Evolutionary conservation across 805 yeast species (phyloP), one percentile per base, ranked within the genome.

Genomic region (Candida sanyiensis): DNA sequence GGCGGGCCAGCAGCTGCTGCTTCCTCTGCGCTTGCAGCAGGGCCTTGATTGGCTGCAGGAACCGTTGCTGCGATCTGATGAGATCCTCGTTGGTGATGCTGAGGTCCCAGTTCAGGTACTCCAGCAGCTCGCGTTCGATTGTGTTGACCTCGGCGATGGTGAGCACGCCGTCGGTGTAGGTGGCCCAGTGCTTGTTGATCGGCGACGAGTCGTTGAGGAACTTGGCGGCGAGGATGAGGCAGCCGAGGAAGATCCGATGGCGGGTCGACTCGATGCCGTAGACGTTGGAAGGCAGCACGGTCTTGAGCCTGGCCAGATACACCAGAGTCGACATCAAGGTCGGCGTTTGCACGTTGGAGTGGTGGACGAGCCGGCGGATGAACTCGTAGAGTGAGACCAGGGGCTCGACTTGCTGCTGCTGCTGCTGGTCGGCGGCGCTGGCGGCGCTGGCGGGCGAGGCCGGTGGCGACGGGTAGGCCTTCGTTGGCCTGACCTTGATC

Each of bases 101-200:
- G 34, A 93, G 69, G 52, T 86, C 80, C 97, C 97, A 90, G 51
- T 86, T 82, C 42, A 90, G 72, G 46, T 86, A 77, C 35, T 73
- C 75, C 35, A 90, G 75, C 52, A 93, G 67, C 63, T 90, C 97
- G 49, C 89, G 72, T 64, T 90, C 98, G 54, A 94, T 83, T 47
- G 88, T 78, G 62, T 90, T 93, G 38, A 93, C 87, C 55, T 90
- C 97, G 17, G 70, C 70, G 27, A 84, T 65, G 8, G 79, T 58
- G 44, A 90, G 72, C 30, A 93, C 69, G 1, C 97, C 97, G 57
- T 82, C 80, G 3, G 97, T 89, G 67, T 90, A 89, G 44, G 77
- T 72, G 5, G 95, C 81, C 98, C 98, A 90, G 66, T 93, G 97
- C 64, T 83, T 89, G 65, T 90, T 90, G 58, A 90, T 73, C 30